Conservation (phyloP, 164 flowering plant genomes). For the Amborella trichopoda region DNA sequence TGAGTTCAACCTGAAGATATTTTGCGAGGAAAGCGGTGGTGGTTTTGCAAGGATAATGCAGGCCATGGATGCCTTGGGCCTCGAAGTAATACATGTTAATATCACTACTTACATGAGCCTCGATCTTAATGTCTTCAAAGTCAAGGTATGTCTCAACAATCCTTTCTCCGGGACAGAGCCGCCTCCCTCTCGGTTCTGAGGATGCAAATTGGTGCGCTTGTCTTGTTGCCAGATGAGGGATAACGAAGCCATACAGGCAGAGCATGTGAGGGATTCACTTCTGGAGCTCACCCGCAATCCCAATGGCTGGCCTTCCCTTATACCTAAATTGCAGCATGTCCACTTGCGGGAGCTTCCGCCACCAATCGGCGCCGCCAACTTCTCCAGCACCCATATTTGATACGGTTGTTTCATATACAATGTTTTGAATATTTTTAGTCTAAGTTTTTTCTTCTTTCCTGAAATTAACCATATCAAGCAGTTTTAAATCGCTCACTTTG, state of each 20-base stretch:
- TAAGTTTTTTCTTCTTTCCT: too few relatives aligned
- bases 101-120: constrained; percentile 31
- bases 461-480: too few relatives aligned
- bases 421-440: too few relatives aligned
- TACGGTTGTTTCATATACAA: too few relatives aligned
- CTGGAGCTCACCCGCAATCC: constrained; percentile 56
- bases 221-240: constrained; percentile 86
- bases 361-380: too few relatives aligned
- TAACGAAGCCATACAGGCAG: constrained; percentile 62
- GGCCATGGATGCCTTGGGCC: constrained; percentile 28
- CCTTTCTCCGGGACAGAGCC: too few relatives aligned
- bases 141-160: constrained; percentile 54
- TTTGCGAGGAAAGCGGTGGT: constrained; percentile 23
- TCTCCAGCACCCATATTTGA: too few relatives aligned
- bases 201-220: too few relatives aligned
- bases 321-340: too few relatives aligned
- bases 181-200: too few relatives aligned
- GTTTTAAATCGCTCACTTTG: too few relatives aligned
- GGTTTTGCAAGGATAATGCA: constrained; percentile 48
- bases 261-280: constrained; percentile 64
- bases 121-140: constrained; percentile 30
- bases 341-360: too few relatives aligned
- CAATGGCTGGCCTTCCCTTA: constrained; percentile 8
- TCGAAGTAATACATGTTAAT: constrained; percentile 41
- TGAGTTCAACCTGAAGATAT: constrained; percentile 27